Base-by-base conservation (phyloP, 805 yeast genomes). In the Candida yuanshanica region DNA sequence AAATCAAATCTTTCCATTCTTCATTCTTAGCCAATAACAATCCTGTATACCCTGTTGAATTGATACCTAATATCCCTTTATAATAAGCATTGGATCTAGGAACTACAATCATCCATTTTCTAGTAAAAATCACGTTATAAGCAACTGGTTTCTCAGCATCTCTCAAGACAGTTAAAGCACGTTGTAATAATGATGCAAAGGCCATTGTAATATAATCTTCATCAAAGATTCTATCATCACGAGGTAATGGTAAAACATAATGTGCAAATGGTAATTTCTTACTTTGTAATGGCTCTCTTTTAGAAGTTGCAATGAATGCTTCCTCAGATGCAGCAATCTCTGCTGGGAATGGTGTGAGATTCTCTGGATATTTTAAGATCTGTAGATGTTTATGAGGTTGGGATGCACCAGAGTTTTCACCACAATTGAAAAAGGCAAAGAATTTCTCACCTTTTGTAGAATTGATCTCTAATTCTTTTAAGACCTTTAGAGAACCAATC, bases 301-400 rank as follows among this genome's bases (percentile, higher is more conserved):
- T 64, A 24, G 64, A 52, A 42, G 64, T 70, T 6, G 90, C 89
- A 25, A 81, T 60, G 54, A 68, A 82, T 32, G 75, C 69, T 8
- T 66, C 71, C 26, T 62, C 62, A 4, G 66, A 68, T 5, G 68
- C 62, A 14, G 72, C 66, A n/a, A 73, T 53, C 12, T 55, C 46
- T 35, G 77, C 81, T 38, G 86, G 83, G 56, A 74, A 79, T 7
- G 84, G 74, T 1, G 60, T 62, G 57, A 79, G 81, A 18, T 69
- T 64, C 7, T 64, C 58, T 2, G 96, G 95, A 34, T 85, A 66
- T 34, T 78, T 70, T 73, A 91, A 68, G 62, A 90, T 80, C 63
- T 93, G 99, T 47, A 93, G 63, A 63, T 91, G 99, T 58, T 86
- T 88, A 65, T 91, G 99, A 36, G 85, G 82, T 55, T 89, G 93